Percentiles rank a stretch among this genome's conserved stretches.
Evolutionary conservation across 2,329 filamentous ascomycete genomes (phyloP).

Genomic region (Fusarium sp.): DNA sequence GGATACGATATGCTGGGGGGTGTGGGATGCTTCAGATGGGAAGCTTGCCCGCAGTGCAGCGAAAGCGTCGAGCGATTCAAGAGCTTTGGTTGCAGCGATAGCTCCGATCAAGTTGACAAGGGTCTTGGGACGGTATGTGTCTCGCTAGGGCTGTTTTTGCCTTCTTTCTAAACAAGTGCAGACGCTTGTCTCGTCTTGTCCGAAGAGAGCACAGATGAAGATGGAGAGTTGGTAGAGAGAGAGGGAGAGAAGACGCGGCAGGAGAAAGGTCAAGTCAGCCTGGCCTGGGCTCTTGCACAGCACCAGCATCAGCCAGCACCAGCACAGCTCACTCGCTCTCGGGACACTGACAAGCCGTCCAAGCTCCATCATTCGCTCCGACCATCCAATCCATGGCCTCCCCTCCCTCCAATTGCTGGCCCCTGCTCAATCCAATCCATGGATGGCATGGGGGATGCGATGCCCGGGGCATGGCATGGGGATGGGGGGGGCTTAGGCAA

Average conservation of each 20-base stretch:
- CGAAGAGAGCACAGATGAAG: not conserved
- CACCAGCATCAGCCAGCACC: not conserved
- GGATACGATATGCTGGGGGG: not conserved
- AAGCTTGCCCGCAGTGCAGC: not conserved
- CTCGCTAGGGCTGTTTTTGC: not conserved
- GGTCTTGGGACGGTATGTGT: not conserved
- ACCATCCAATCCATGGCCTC: not conserved
- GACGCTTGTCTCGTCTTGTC: constrained; percentile 1
- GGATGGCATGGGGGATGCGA: not conserved
- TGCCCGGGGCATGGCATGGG: not conserved
- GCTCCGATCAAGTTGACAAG: constrained; percentile 1
- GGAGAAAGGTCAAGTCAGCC: constrained; percentile 18
- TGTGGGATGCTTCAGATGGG: not conserved
- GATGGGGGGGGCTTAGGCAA: constrained; percentile 42
- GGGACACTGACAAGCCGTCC: constrained; percentile 1
- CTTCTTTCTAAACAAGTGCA: not conserved
- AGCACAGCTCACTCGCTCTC: constrained; percentile 1
- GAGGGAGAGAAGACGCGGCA: not conserved
- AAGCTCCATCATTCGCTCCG: not conserved
- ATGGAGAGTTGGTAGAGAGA: not conserved
- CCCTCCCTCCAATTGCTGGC: not conserved
- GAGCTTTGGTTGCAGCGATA: not conserved
- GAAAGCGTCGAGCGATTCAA: not conserved
- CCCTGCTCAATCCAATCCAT: constrained; percentile 15
- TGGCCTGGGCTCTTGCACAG: constrained; percentile 29